These are phyloP conservation scores for Diversispora epigaea DNA, from an alignment of 192 early-diverging fungal genomes.

Conservation along the genomic window DNA sequence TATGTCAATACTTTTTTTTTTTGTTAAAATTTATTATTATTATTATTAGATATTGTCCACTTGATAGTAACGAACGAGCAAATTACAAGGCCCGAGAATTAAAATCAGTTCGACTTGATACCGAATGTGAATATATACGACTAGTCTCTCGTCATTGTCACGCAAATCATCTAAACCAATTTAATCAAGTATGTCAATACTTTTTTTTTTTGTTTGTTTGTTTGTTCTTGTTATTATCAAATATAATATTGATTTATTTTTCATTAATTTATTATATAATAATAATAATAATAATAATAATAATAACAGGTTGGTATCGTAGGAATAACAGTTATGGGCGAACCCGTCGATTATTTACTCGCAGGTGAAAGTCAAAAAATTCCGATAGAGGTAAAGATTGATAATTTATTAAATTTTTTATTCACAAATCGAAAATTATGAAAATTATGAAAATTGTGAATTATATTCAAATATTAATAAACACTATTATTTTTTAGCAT, in stretches of 20 bases:
- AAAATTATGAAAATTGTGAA: background rate
- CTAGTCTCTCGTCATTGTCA: conserved; percentile 68
- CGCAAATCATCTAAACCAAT: conserved; percentile 69
- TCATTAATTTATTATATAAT: no score
- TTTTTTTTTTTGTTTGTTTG: background rate
- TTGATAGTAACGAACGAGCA: conserved; percentile 62
- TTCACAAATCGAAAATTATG: background rate
- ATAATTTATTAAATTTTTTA: background rate
- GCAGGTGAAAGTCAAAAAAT: conserved; percentile 29
- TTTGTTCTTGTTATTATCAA: background rate
- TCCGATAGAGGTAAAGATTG: conserved; percentile 22
- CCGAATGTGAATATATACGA: conserved; percentile 65
- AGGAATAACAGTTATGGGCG: conserved; percentile 62
- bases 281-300: no score
- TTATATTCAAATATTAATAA: background rate
- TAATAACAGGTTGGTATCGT: conserved; percentile 58
- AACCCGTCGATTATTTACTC: conserved; percentile 39
- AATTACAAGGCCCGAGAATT: conserved; percentile 69
- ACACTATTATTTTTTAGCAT: conserved; percentile 17
- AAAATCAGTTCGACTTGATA: conserved; percentile 73
- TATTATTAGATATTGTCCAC: conserved; percentile 58
- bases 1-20: conserved; percentile 24
- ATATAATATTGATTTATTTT: background rate
- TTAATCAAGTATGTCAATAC: conserved; percentile 63
- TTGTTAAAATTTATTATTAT: conserved; percentile 1